Conservation (phyloP, 371 early-diverging fungal genomes). For the Mortierella sp. region DNA sequence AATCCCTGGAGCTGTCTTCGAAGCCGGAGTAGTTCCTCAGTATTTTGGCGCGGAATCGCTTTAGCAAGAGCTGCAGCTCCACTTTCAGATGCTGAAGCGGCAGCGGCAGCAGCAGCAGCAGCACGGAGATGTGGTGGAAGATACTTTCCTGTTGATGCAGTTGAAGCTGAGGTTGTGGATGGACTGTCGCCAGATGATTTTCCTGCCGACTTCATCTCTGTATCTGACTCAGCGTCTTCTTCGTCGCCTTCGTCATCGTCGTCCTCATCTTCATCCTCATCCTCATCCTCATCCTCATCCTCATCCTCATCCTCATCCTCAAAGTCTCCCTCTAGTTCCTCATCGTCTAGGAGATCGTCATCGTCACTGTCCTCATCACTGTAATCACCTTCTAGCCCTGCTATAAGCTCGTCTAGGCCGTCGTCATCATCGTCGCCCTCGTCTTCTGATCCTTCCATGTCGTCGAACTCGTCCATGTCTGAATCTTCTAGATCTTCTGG, state of each 20-base stretch:
- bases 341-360: conserved; percentile 22
- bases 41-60: conserved; percentile 54
- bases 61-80: conserved; percentile 48
- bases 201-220: conserved; percentile 37
- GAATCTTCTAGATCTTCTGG: conserved; percentile 35
- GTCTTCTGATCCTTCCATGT: conserved; percentile 2
- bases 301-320: conserved; percentile 35
- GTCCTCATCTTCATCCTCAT: conserved; percentile 28
- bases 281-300: conserved; percentile 29
- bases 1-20: conserved; percentile 87
- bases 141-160: conserved; percentile 68
- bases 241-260: conserved; percentile 32
- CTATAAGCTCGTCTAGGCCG: background rate
- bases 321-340: conserved; percentile 29
- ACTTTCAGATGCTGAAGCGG: conserved; percentile 31
- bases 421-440: conserved; percentile 12
- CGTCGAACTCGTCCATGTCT: conserved; percentile 7
- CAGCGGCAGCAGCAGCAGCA: conserved; percentile 55
- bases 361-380: conserved; percentile 10
- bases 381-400: background rate
- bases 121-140: conserved; percentile 92
- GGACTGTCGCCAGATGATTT: conserved; percentile 20
- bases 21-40: conserved; percentile 73
- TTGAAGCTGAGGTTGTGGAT: background rate
- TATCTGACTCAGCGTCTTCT: conserved; percentile 24